Base-by-base conservation (phyloP, 192 early-diverging fungal genomes). In the Podila minutissima region DNA sequence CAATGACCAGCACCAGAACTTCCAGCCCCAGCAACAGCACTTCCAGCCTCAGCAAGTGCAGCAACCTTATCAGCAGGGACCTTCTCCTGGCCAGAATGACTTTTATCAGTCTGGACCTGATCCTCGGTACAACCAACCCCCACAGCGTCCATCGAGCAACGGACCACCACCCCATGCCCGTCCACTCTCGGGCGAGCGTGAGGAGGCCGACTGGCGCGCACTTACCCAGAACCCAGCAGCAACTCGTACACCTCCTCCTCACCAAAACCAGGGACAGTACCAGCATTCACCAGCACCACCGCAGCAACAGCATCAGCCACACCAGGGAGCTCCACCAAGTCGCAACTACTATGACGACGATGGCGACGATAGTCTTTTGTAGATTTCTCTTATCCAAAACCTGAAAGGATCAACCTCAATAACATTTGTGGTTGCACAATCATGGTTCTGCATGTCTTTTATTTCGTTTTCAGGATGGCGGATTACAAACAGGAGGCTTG, bases 171-270 rank as follows among this genome's bases (percentile, higher is more conserved):
- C 20, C 6, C 22, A 33, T 61, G 6, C 20, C 9, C 26, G 31
- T 6, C 70, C 57, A 20, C 62, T 26, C 64, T 15, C 26, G n/a
- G 66, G 69, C 31, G 77, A 81, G 31, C 65, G 77, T 17, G 57
- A 51, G 37, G 77, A 81, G 11, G 61, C 77, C 3, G 77, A 81
- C 41, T 81, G 77, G 77, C 77, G 62, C 41, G 71, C 77, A 28
- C 46, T 81, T 61, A 81, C 77, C 2, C 60, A 62, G 19, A 66
- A 70, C n/a, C 67, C 59, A n/a, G 31, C 68, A 15, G 28, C 67
- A 6, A 37, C 57, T 69, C 50, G 17, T 24, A 22, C 55, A 7
- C 68, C 41, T 41, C 35, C 6, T 9, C 62, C 59, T 7, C 49
- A 66, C 26, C 63, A 62, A 5, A 67, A 29, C 2, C 41, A 71